These are phyloP conservation scores for Ophiorrhiza pumila DNA, from an alignment of 257 asterid species.

Conservation along the genomic window DNA sequence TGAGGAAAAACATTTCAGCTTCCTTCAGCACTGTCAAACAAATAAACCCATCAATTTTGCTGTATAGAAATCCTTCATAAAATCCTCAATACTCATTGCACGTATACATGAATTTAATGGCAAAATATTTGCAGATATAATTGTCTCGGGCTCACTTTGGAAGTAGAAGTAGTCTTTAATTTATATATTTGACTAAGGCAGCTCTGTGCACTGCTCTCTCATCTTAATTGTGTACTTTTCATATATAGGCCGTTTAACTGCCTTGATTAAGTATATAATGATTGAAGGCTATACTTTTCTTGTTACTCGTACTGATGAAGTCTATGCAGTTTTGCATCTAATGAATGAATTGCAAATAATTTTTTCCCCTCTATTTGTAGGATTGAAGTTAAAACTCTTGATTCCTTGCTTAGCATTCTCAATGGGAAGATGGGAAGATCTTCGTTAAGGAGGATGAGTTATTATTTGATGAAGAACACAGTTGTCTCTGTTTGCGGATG, in stretches of 20 bases:
- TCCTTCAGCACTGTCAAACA: too few species aligned
- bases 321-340: not conserved
- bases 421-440: not conserved
- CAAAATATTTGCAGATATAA: too few species aligned
- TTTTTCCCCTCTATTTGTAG: not conserved
- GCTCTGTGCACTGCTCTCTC: too few species aligned
- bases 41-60: too few species aligned
- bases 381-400: not conserved
- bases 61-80: too few species aligned
- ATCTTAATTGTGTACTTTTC: not conserved
- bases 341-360: not conserved
- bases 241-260: not conserved
- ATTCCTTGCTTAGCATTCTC: constrained; percentile 1
- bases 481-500: not conserved
- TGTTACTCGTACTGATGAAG: not conserved
- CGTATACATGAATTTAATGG: too few species aligned
- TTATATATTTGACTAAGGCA: too few species aligned
- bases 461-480: not conserved
- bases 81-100: too few species aligned
- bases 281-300: not conserved
- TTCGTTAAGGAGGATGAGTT: not conserved
- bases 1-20: too few species aligned
- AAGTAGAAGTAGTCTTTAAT: too few species aligned
- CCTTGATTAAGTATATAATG: not conserved
- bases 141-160: too few species aligned